phyloP scores from a whole-genome alignment of 169 alveolate genomes.

The Plasmodium cynomolgi region DNA sequence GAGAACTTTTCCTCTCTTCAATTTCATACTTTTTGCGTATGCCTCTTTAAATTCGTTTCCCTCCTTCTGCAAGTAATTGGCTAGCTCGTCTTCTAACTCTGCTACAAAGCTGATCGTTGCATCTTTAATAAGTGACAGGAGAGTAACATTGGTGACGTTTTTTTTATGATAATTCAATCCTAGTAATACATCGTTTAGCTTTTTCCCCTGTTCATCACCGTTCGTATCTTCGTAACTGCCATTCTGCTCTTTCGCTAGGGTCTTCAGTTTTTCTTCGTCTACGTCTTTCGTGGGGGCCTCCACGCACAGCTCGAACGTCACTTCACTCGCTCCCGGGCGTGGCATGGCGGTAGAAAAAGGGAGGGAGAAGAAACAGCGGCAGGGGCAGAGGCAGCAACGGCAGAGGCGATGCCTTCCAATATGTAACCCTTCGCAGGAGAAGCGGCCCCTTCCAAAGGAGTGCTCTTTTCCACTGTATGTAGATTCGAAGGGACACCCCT shows the following conservation, averaged over 20 bases:
- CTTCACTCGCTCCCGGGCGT: background rate
- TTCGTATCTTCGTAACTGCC: background rate
- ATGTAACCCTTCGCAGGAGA: too few relatives aligned
- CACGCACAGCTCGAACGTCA: background rate
- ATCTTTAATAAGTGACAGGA: slow-evolving; percentile 13
- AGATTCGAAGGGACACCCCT: background rate
- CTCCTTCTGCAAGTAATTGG: background rate
- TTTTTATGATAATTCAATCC: slow-evolving; percentile 18
- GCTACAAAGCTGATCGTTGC: slow-evolving; percentile 18
- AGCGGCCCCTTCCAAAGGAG: too few relatives aligned
- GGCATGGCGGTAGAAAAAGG: background rate
- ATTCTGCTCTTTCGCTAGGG: background rate
- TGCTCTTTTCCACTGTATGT: background rate
- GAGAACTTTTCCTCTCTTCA: slow-evolving; percentile 13
- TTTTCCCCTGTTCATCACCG: background rate
- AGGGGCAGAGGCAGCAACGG: background rate
- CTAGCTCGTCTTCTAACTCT: slow-evolving; percentile 9
- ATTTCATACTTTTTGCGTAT: background rate
- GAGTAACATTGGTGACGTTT: slow-evolving; percentile 22
- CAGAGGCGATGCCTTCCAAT: background rate
- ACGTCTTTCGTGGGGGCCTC: background rate
- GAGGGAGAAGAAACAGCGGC: background rate
- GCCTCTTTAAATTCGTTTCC: background rate
- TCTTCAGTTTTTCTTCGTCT: background rate
- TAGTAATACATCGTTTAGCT: background rate